Percentiles rank a stretch among this genome's conserved stretches.
Conservation (phyloP, 1,284 basidiomycete species). For the Trichosporon faecale region DNA sequence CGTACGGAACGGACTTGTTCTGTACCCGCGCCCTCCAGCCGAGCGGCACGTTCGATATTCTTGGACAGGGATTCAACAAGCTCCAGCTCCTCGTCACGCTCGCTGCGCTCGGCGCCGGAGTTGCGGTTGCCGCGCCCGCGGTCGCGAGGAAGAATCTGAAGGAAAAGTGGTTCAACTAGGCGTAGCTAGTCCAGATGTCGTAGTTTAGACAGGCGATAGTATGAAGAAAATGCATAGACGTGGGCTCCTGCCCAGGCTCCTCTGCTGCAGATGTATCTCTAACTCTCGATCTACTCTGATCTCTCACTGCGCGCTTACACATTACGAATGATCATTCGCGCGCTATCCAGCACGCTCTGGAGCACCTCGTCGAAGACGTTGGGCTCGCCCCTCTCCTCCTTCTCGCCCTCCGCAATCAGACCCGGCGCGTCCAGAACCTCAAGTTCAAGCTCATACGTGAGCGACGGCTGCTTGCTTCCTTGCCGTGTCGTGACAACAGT, state of each 20-base stretch:
- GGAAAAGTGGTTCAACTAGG: conserved; percentile 46
- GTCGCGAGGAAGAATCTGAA: conserved; percentile 45
- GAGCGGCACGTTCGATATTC: conserved; percentile 88
- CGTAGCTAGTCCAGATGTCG: neutral
- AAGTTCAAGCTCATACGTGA: conserved; percentile 59
- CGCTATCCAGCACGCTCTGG: conserved; percentile 55
- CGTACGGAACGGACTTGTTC: conserved; percentile 84
- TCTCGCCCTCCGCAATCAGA: conserved; percentile 55
- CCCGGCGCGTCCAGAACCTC: conserved; percentile 56
- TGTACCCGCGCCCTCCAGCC: conserved; percentile 71
- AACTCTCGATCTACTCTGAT: neutral
- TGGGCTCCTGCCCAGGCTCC: neutral
- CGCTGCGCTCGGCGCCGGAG: conserved; percentile 65
- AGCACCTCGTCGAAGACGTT: conserved; percentile 55
- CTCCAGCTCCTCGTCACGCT: conserved; percentile 83
- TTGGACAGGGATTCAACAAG: conserved; percentile 90
- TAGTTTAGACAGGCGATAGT: neutral
- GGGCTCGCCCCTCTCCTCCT: conserved; percentile 46
- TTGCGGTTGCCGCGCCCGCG: conserved; percentile 63
- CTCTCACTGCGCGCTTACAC: conserved; percentile 23
- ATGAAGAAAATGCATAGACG: conserved; percentile 2
- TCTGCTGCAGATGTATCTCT: too few relatives aligned
- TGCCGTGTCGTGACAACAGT: conserved; percentile 69
- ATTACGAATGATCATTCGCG: conserved; percentile 55
- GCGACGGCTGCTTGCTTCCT: conserved; percentile 14